Percentiles rank a stretch among this genome's conserved stretches.
Evolutionary conservation across 2,329 filamentous ascomycete species (phyloP).

Genomic region (Dryadomyces quercus-mongolicae): DNA sequence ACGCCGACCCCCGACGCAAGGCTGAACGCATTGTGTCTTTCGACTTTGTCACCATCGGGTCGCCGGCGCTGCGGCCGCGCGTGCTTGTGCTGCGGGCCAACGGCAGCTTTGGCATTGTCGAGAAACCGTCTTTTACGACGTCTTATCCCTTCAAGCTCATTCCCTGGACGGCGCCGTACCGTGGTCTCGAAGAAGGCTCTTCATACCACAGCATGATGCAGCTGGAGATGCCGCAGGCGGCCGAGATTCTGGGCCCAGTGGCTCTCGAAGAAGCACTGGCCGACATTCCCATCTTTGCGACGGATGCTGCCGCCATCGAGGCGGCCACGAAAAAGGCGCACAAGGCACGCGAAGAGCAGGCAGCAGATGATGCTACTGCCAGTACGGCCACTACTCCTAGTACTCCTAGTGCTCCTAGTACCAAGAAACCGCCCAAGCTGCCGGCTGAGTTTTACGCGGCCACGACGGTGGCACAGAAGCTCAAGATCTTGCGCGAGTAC

Average conservation of each 20-base stretch:
- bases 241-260: constrained; percentile 40
- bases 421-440: constrained; percentile 14
- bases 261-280: constrained; percentile 40
- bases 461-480: constrained; percentile 33
- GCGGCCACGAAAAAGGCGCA: constrained; percentile 29
- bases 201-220: constrained; percentile 45
- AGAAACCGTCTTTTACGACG: constrained; percentile 45
- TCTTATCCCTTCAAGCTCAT: constrained; percentile 48
- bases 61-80: constrained; percentile 42
- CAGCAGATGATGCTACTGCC: constrained; percentile 21
- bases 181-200: constrained; percentile 39
- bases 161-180: constrained; percentile 47
- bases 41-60: constrained; percentile 52
- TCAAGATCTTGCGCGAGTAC: constrained; percentile 31
- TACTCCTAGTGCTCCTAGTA: too few species aligned
- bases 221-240: constrained; percentile 42
- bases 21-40: constrained; percentile 54
- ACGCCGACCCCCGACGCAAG: constrained; percentile 36
- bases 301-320: constrained; percentile 30
- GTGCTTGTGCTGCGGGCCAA: constrained; percentile 47
- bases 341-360: constrained; percentile 17
- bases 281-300: constrained; percentile 44
- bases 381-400: too few species aligned
- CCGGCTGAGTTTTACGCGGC: constrained; percentile 30
- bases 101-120: constrained; percentile 48